These are phyloP conservation scores for Aspergillus cavernicola DNA, from an alignment of 495 filamentous ascomycete species.

Conservation along the genomic window DNA sequence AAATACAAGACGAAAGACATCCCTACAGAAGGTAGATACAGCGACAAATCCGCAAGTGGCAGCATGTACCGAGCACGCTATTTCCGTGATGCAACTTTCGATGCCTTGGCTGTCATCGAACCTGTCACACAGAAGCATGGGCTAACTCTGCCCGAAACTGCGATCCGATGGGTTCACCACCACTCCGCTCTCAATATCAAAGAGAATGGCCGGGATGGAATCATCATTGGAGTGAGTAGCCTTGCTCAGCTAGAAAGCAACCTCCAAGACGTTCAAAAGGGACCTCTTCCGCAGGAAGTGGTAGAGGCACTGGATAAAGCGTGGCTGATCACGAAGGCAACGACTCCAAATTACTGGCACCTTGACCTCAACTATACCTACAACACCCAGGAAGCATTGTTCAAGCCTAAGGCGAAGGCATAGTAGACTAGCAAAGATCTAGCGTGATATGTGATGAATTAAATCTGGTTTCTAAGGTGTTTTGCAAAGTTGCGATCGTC, in stretches of 20 bases:
- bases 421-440: conserved; percentile 1
- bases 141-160: conserved; percentile 77
- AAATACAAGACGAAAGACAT: conserved; percentile 74
- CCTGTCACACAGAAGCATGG: conserved; percentile 68
- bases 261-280: conserved; percentile 75
- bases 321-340: conserved; percentile 58
- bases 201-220: conserved; percentile 61
- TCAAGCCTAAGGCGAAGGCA: conserved; percentile 34
- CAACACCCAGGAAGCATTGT: conserved; percentile 65
- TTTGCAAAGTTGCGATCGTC: too few species aligned
- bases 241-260: conserved; percentile 72
- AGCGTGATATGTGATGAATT: neutral
- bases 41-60: conserved; percentile 52
- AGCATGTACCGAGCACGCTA: conserved; percentile 71
- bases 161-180: conserved; percentile 76
- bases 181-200: conserved; percentile 76
- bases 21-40: conserved; percentile 68
- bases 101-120: conserved; percentile 71
- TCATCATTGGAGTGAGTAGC: conserved; percentile 77
- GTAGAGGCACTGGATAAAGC: conserved; percentile 77
- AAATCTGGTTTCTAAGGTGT: too few species aligned
- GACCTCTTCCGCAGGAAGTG: conserved; percentile 81
- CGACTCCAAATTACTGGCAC: conserved; percentile 74
- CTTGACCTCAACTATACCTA: conserved; percentile 72
- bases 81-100: conserved; percentile 75